These are phyloP conservation scores for Klebsormidium nitens DNA, from an alignment of 139 green algal species.

Conservation along the genomic window DNA sequence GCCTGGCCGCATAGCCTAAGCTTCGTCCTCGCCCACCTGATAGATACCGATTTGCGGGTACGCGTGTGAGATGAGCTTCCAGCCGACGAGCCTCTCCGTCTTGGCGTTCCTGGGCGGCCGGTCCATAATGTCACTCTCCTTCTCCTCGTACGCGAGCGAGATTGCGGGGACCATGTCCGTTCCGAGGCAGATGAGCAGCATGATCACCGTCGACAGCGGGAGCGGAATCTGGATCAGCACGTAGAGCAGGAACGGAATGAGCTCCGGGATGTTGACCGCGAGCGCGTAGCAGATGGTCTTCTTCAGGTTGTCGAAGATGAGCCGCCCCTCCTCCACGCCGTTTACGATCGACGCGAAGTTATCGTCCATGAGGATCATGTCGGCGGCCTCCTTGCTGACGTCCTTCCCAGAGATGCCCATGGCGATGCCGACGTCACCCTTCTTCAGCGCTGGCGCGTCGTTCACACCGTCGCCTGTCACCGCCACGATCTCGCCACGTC, in stretches of 20 bases:
- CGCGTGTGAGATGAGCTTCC: constrained; percentile 61
- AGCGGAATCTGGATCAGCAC: constrained; percentile 58
- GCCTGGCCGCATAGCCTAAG: neutral
- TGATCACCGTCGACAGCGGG: constrained; percentile 62
- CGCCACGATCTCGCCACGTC: constrained; percentile 83
- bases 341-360: constrained; percentile 83
- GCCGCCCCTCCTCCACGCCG: constrained; percentile 68
- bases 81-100: constrained; percentile 59
- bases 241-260: constrained; percentile 64
- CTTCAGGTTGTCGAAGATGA: constrained; percentile 85
- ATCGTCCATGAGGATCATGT: constrained; percentile 81
- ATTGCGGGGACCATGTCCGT: constrained; percentile 78
- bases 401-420: constrained; percentile 66
- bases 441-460: constrained; percentile 75
- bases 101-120: constrained; percentile 57
- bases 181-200: constrained; percentile 71
- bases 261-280: constrained; percentile 69
- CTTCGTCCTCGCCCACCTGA: constrained; percentile 43
- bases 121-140: constrained; percentile 73
- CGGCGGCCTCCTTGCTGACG: constrained; percentile 70
- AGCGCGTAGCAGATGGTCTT: constrained; percentile 79
- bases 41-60: constrained; percentile 75
- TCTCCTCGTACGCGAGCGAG: constrained; percentile 72
- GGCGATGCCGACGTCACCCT: constrained; percentile 67
- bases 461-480: constrained; percentile 92